phyloP scores from a whole-genome alignment of 2,329 filamentous ascomycete species.

The Phialophora chinensis region DNA sequence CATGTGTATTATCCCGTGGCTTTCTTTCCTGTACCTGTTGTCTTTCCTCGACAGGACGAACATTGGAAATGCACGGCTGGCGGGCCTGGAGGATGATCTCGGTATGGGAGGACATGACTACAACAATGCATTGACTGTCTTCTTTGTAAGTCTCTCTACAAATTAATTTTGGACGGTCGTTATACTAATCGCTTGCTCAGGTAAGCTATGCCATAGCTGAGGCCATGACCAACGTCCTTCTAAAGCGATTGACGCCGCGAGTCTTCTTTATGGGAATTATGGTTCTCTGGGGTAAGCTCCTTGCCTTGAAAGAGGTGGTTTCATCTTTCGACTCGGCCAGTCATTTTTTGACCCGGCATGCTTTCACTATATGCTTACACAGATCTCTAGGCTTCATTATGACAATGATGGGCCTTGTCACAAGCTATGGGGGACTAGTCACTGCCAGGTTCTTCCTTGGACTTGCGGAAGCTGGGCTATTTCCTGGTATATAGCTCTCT shows the following conservation, averaged over 20 bases:
- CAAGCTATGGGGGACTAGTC: constrained; percentile 52
- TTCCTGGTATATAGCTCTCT: constrained; percentile 47
- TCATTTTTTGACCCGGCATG: too few relatives aligned
- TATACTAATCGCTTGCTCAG: constrained; percentile 47
- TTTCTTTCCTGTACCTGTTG: constrained; percentile 42
- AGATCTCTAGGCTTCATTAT: constrained; percentile 43
- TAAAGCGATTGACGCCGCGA: constrained; percentile 74
- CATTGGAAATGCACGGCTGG: constrained; percentile 46
- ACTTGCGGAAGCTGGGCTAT: constrained; percentile 58
- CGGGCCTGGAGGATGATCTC: constrained; percentile 40
- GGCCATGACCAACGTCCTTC: constrained; percentile 73
- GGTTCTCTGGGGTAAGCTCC: constrained; percentile 56
- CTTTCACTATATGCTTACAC: too few relatives aligned
- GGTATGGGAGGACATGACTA: constrained; percentile 37
- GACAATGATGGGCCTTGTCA: constrained; percentile 42
- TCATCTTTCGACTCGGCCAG: too few relatives aligned
- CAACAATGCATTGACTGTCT: constrained; percentile 67
- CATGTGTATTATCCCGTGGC: constrained; percentile 33
- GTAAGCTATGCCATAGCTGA: constrained; percentile 82
- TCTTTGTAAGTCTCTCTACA: constrained; percentile 48
- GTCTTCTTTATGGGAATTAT: constrained; percentile 85
- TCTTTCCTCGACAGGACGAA: constrained; percentile 46
- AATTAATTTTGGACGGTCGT: not conserved
- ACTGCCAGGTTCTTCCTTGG: constrained; percentile 57
- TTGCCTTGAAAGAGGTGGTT: too few relatives aligned